phyloP scores from a whole-genome alignment of 2,329 filamentous ascomycete genomes.

The Neofusicoccum laricinum region DNA sequence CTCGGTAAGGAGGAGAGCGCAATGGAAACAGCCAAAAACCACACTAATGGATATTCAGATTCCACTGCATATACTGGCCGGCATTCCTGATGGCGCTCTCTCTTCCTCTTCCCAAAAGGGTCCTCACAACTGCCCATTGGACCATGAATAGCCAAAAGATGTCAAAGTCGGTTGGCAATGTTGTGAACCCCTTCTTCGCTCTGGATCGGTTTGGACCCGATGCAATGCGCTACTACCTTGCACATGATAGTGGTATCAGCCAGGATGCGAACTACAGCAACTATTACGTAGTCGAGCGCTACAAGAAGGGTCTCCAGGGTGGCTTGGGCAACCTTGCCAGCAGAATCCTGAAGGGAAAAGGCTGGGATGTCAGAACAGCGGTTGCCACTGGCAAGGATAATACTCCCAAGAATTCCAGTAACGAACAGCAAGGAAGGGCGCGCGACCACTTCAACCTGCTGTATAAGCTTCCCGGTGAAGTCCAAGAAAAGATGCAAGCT shows the following conservation, averaged over 20 bases:
- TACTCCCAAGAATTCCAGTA: conserved; percentile 19
- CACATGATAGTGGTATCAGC: conserved; percentile 71
- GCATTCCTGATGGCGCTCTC: conserved; percentile 88
- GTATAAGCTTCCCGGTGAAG: conserved; percentile 37
- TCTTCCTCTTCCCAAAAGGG: conserved; percentile 71
- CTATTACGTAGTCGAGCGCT: conserved; percentile 66
- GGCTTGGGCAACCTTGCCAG: conserved; percentile 78
- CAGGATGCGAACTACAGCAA: conserved; percentile 87
- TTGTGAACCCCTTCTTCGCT: conserved; percentile 90
- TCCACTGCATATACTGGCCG: conserved; percentile 98
- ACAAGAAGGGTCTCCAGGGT: conserved; percentile 74
- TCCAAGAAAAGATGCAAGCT: conserved; percentile 58
- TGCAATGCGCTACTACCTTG: conserved; percentile 83
- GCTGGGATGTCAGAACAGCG: conserved; percentile 65
- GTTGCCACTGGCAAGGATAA: conserved; percentile 41
- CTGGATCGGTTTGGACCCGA: conserved; percentile 87
- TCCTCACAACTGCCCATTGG: conserved; percentile 94
- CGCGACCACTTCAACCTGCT: conserved; percentile 20
- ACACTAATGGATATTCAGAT: conserved; percentile 37
- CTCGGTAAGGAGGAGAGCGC: conserved; percentile 49
- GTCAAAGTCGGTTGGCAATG: conserved; percentile 93
- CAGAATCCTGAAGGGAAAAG: conserved; percentile 65
- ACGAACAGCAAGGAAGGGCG: conserved; percentile 28
- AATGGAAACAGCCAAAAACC: neutral
- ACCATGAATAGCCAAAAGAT: conserved; percentile 89